Evolutionary conservation across 176 grass and related monocot species (phyloP), one percentile per base, ranked within the genome.

Genomic region (Poa pratensis): DNA sequence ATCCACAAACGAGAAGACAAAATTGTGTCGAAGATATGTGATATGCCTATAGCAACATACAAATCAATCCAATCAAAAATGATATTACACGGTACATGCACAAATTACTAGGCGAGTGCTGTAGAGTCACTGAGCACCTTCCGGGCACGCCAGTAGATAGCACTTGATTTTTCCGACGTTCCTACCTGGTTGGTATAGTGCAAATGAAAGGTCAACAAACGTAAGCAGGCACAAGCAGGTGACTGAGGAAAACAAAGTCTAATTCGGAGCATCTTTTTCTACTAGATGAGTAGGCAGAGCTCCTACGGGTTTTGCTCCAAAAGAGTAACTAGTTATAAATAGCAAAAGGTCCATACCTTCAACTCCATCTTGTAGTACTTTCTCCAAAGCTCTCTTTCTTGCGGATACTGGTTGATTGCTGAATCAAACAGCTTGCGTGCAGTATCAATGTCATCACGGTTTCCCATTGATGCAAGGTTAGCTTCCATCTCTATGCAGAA

Each of bases 341-440:
- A 11, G 9, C 15, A 66, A 66, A 2, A 18, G n/a, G 9, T 14
- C 71, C 87, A 78, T 63, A 82, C 93, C 93, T 90, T 95, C 63
- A 88, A 26, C 69, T 92, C 93, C 76, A 95, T 80, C 27, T 43
- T 52, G 81, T 92, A 95, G 85, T 90, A 95, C 66, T 90, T 92
- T 22, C 82, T 90, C 90, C 88, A 92, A 9, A 95, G 30, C 28
- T 88, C 71, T 49, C 71, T 95, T 66, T 88, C 81, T 57, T 92
- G 85, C 10, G 85, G 63, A 80, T 92, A 84, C 11, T 87, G 37
- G 77, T 55, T 58, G n/a, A 88, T 23, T 58, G 83, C 86, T 46
- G 88, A 87, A 42, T 90, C 90, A 76, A 88, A 95, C 30, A 95
- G 78, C 58, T 84, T 88, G 9, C 83, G 85, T 2, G 83, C 88